Percentiles rank a stretch among this genome's conserved stretches.
Conservation (phyloP, 768 basidiomycete genomes). For the Tephrocybe sp. region DNA sequence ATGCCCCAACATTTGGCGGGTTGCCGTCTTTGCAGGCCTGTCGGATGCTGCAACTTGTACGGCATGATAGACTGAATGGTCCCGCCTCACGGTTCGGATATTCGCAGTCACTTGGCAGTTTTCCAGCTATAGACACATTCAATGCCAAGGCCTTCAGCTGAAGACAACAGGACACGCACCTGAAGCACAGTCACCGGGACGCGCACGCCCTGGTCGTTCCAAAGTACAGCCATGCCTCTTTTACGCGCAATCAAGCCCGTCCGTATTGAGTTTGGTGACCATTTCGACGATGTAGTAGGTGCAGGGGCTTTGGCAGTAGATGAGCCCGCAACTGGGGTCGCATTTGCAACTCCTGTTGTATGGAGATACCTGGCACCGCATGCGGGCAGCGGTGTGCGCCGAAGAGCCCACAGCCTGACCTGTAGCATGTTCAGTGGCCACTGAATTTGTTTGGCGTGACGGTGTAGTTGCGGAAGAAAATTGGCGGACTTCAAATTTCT, state of each 20-base stretch:
- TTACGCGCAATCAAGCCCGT: conserved; percentile 94
- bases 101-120: conserved; percentile 89
- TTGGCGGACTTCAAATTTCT: conserved; percentile 26
- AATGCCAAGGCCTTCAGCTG: background rate
- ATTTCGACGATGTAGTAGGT: conserved; percentile 47
- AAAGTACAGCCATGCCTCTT: conserved; percentile 92
- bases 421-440: conserved; percentile 28
- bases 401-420: conserved; percentile 51
- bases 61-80: conserved; percentile 81
- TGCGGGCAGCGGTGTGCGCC: conserved; percentile 30
- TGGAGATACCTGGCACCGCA: conserved; percentile 39
- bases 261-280: conserved; percentile 82
- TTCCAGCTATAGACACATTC: conserved; percentile 54
- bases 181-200: conserved; percentile 94
- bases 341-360: conserved; percentile 32
- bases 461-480: background rate
- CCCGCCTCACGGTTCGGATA: conserved; percentile 56
- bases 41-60: conserved; percentile 91
- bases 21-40: conserved; percentile 65
- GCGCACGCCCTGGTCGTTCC: conserved; percentile 86
- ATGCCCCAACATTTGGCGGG: conserved; percentile 83
- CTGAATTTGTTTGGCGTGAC: background rate
- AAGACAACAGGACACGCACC: conserved; percentile 40
- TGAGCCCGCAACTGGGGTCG: conserved; percentile 28
- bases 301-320: conserved; percentile 21